These are phyloP conservation scores for Aquilaria sinensis DNA, from an alignment of 345 rosid species.

Conservation along the genomic window DNA sequence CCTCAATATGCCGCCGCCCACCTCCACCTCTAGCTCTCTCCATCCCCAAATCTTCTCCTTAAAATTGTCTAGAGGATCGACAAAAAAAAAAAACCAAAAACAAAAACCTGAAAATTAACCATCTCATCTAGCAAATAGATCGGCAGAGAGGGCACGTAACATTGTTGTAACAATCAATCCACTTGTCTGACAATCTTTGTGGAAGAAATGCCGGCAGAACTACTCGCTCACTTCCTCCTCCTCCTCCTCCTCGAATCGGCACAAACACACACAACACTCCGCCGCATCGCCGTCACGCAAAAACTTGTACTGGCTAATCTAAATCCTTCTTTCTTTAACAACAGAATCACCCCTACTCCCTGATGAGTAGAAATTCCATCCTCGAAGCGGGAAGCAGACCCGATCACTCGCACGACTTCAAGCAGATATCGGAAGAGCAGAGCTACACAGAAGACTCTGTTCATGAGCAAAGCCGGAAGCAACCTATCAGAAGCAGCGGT, in stretches of 20 bases:
- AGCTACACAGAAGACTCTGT: constrained; percentile 53
- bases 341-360: constrained; percentile 8
- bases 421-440: constrained; percentile 45
- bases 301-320: constrained; percentile 46
- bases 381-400: constrained; percentile 3
- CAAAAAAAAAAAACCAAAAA: no score
- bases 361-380: constrained; percentile 20
- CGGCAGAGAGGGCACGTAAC: constrained; percentile 79
- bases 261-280: constrained; percentile 77
- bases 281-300: constrained; percentile 13
- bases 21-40: no score
- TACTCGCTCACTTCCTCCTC: constrained; percentile 81
- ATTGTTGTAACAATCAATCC: constrained; percentile 50
- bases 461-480: constrained; percentile 58
- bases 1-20: no score
- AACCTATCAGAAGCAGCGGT: constrained; percentile 45
- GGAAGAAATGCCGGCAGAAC: constrained; percentile 85
- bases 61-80: no score
- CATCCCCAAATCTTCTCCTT: no score
- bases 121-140: constrained; percentile 31
- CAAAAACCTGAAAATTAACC: no score
- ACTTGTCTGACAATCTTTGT: constrained; percentile 61
- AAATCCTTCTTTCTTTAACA: constrained; percentile 34
- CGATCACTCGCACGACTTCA: constrained; percentile 19
- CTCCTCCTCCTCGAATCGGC: constrained; percentile 41